Conservation (phyloP, 2,329 filamentous ascomycete genomes). For the Fusarium buharicum region DNA sequence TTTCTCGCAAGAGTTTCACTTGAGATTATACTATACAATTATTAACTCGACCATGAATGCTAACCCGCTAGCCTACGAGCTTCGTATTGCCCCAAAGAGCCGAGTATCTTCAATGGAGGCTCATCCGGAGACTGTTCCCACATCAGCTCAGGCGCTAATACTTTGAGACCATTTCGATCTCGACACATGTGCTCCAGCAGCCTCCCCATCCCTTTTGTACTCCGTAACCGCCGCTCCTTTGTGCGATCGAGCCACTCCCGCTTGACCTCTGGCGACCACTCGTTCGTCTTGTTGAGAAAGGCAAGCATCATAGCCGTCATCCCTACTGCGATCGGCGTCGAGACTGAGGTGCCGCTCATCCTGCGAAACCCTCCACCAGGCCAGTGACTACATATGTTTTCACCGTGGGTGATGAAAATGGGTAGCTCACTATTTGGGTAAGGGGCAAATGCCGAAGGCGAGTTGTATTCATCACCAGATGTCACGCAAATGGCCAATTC, state of each 20-base stretch:
- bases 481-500: slow-evolving; percentile 23
- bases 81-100: neutral
- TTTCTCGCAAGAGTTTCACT: no score
- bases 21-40: no score
- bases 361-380: slow-evolving; percentile 17
- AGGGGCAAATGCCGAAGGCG: slow-evolving; percentile 13
- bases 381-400: slow-evolving; percentile 25
- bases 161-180: slow-evolving; percentile 18
- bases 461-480: slow-evolving; percentile 18
- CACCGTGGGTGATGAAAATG: slow-evolving; percentile 19
- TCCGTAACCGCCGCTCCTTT: slow-evolving; percentile 24
- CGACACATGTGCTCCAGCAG: slow-evolving; percentile 26
- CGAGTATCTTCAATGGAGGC: neutral
- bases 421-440: slow-evolving; percentile 8
- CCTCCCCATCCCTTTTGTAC: slow-evolving; percentile 21
- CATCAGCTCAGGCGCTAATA: slow-evolving; percentile 25
- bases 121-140: slow-evolving; percentile 11
- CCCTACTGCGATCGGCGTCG: slow-evolving; percentile 24
- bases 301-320: slow-evolving; percentile 31
- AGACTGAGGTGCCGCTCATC: slow-evolving; percentile 26
- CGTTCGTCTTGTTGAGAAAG: slow-evolving; percentile 26
- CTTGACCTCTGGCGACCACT: slow-evolving; percentile 3
- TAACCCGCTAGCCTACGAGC: neutral
- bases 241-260: neutral
- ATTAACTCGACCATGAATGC: no score